phyloP scores from a whole-genome alignment of 495 filamentous ascomycete genomes.

The Friedmanniomyces endolithicus region DNA sequence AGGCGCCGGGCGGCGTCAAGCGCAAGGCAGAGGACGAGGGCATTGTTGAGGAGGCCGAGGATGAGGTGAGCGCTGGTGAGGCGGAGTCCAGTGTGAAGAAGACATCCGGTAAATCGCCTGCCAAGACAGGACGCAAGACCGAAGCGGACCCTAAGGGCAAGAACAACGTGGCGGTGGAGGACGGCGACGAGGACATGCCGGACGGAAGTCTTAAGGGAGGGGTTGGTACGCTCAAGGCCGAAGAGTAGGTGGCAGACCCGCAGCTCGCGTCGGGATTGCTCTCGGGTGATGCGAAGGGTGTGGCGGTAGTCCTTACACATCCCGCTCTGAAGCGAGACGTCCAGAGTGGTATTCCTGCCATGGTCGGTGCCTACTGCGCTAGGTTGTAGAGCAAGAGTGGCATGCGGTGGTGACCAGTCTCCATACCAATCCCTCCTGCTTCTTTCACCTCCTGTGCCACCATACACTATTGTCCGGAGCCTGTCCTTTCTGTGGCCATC shows the following conservation, averaged over 20 bases:
- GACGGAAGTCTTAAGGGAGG: background rate
- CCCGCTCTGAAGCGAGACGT: too few relatives aligned
- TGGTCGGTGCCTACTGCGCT: too few relatives aligned
- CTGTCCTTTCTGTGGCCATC: too few relatives aligned
- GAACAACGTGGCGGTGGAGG: background rate
- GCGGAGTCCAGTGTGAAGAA: background rate
- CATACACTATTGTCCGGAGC: too few relatives aligned
- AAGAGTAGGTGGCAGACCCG: background rate
- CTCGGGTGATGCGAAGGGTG: too few relatives aligned
- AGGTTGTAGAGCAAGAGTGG: too few relatives aligned
- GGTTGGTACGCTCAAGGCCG: background rate
- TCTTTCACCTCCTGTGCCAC: too few relatives aligned
- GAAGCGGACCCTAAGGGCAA: background rate
- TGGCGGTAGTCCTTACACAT: too few relatives aligned
- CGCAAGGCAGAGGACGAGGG: slow-evolving; percentile 4
- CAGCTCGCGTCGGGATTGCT: too few relatives aligned
- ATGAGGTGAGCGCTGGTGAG: background rate
- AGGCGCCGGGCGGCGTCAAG: background rate
- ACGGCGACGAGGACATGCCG: background rate
- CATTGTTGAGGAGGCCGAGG: background rate
- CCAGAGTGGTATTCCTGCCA: too few relatives aligned
- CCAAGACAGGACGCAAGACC: background rate
- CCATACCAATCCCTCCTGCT: too few relatives aligned
- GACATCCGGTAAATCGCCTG: background rate
- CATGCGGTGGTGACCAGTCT: too few relatives aligned